Evolutionary conservation across 805 yeast species (phyloP).

Genomic region (Clavispora vitiphila): DNA sequence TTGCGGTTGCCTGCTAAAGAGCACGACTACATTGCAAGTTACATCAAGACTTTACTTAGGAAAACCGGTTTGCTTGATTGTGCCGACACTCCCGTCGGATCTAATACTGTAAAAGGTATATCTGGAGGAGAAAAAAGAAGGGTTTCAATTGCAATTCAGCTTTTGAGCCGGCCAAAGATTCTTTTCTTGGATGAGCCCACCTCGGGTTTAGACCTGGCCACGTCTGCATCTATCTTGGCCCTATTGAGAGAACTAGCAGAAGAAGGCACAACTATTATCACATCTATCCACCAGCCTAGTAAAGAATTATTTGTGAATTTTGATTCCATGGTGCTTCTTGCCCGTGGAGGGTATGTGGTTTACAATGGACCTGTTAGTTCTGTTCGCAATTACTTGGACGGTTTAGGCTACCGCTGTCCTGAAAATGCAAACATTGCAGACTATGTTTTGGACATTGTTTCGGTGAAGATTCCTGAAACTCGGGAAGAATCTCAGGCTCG

Average conservation of each 20-base stretch:
- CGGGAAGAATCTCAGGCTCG: constrained; percentile 17
- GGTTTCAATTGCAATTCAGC: constrained; percentile 75
- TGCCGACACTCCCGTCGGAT: constrained; percentile 57
- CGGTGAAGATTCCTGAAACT: constrained; percentile 33
- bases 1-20: constrained; percentile 49
- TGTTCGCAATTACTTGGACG: constrained; percentile 44
- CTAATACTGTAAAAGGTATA: constrained; percentile 34
- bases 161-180: constrained; percentile 66
- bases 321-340: constrained; percentile 67
- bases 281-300: constrained; percentile 84
- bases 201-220: constrained; percentile 79
- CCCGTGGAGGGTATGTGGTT: constrained; percentile 67
- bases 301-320: constrained; percentile 58
- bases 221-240: constrained; percentile 62
- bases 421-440: constrained; percentile 67
- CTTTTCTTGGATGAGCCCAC: constrained; percentile 84
- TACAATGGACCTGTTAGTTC: constrained; percentile 54
- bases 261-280: constrained; percentile 60
- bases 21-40: constrained; percentile 37
- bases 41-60: constrained; percentile 55
- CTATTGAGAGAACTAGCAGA: constrained; percentile 56
- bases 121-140: constrained; percentile 67
- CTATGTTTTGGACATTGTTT: constrained; percentile 63
- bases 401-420: constrained; percentile 55
- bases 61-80: constrained; percentile 69